Percentiles rank a stretch among this genome's conserved stretches.
These are phyloP conservation scores for Hypoxylon sp. DNA, from an alignment of 2,329 filamentous ascomycete species.

Conservation along the genomic window DNA sequence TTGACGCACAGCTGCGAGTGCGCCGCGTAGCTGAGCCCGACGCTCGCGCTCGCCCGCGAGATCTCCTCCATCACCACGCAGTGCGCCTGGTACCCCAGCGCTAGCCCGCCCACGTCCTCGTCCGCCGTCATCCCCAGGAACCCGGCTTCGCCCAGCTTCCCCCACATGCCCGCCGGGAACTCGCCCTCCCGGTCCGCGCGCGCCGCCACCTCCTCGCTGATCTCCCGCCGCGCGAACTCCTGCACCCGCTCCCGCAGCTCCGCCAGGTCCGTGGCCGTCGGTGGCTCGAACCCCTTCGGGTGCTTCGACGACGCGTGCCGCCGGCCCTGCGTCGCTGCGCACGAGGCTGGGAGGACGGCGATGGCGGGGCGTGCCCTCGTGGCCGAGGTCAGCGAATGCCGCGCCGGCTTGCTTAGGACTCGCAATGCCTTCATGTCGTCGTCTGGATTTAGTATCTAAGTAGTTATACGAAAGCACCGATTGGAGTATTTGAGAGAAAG, in stretches of 20 bases:
- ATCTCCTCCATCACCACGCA: constrained; percentile 96
- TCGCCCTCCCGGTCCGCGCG: constrained; percentile 85
- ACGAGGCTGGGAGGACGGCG: constrained; percentile 50
- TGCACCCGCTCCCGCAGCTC: constrained; percentile 86
- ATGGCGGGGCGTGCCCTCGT: constrained; percentile 34
- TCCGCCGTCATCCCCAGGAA: constrained; percentile 94
- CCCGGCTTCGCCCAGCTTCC: constrained; percentile 88
- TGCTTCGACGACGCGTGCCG: constrained; percentile 67
- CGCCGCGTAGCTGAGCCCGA: constrained; percentile 91
- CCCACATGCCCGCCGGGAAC: constrained; percentile 92
- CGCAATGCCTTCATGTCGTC: constrained; percentile 52
- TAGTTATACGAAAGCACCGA: not conserved
- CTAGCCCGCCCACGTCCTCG: constrained; percentile 87
- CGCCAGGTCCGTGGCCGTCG: constrained; percentile 74
- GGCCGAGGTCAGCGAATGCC: constrained; percentile 41
- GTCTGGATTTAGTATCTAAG: constrained; percentile 41
- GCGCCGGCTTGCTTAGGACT: constrained; percentile 48
- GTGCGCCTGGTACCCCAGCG: constrained; percentile 95
- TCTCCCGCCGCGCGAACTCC: constrained; percentile 89
- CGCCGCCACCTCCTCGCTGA: constrained; percentile 82
- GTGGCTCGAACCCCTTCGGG: constrained; percentile 70
- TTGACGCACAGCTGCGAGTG: constrained; percentile 97
- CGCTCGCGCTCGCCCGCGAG: constrained; percentile 81
- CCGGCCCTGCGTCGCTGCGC: constrained; percentile 46
- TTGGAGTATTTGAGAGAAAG: constrained; percentile 18